Evolutionary conservation across 306 rosid genomes (phyloP).

Genomic region (Acacia confusa): DNA sequence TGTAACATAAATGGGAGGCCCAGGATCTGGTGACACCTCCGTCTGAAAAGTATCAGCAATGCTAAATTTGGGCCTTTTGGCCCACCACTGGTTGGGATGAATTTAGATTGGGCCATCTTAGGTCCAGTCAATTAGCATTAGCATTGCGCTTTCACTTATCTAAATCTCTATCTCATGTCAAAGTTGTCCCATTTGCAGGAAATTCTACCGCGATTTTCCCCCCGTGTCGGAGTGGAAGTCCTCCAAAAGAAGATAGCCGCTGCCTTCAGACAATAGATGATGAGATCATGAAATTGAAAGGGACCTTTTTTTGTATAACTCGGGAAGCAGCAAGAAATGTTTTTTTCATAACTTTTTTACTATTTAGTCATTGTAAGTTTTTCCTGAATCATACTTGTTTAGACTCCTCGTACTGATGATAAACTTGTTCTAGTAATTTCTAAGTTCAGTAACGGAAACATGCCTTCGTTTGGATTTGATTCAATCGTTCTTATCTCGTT

Average conservation of each 20-base stretch:
- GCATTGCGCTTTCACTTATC: neutral
- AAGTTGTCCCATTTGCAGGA: conserved; percentile 50
- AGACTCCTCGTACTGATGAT: neutral
- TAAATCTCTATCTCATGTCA: conserved; percentile 19
- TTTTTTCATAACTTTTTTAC: conserved; percentile 20
- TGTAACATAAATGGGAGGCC: neutral
- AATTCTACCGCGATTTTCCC: conserved; percentile 74
- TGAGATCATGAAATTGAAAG: neutral
- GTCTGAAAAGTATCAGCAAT: too few relatives aligned
- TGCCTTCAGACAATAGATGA: conserved; percentile 51
- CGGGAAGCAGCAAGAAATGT: conserved; percentile 10
- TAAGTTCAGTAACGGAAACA: neutral
- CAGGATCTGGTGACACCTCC: too few relatives aligned
- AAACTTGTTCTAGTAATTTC: neutral
- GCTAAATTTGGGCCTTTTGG: conserved; percentile 11
- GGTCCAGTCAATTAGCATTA: neutral
- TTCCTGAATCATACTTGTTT: neutral
- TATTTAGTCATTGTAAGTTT: neutral
- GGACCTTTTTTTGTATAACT: conserved; percentile 1
- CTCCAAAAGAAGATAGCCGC: conserved; percentile 82
- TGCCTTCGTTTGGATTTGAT: neutral
- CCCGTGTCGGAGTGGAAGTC: conserved; percentile 87
- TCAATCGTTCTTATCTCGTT: neutral
- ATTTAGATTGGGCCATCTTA: conserved; percentile 2
- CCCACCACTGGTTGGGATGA: conserved; percentile 3